These are phyloP conservation scores for Stromatinia cepivora DNA, from an alignment of 2,329 filamentous ascomycete genomes.

Conservation along the genomic window DNA sequence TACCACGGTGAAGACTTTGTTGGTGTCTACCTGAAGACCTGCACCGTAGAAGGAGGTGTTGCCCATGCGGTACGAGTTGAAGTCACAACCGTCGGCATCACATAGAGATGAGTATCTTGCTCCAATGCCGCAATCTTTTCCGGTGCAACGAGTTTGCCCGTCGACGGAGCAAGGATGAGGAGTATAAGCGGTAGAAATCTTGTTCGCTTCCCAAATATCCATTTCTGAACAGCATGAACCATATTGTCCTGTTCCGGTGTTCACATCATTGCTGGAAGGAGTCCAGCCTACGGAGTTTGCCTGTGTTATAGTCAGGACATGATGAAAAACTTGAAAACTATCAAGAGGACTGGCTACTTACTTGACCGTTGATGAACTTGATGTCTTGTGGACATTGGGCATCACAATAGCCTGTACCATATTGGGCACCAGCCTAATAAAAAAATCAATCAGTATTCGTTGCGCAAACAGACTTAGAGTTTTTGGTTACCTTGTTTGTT, in stretches of 20 bases:
- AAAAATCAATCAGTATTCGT: neutral
- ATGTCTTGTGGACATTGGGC: constrained; percentile 35
- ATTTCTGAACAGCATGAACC: constrained; percentile 69
- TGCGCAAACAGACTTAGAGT: no score
- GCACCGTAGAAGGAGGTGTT: constrained; percentile 57
- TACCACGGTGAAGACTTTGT: constrained; percentile 55
- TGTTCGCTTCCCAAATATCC: constrained; percentile 68
- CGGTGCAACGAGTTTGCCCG: constrained; percentile 48
- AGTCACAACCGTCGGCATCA: constrained; percentile 63
- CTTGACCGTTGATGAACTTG: constrained; percentile 55
- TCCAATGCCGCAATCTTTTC: constrained; percentile 47
- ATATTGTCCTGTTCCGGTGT: constrained; percentile 53
- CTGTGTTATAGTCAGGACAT: constrained; percentile 36
- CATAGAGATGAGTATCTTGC: constrained; percentile 56
- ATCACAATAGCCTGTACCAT: constrained; percentile 37
- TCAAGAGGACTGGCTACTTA: constrained; percentile 34
- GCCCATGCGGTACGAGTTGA: constrained; percentile 61
- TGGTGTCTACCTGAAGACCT: constrained; percentile 53
- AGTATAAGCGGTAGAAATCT: constrained; percentile 57
- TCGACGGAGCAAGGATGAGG: constrained; percentile 56
- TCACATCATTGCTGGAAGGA: constrained; percentile 50
- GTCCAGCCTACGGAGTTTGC: constrained; percentile 57
- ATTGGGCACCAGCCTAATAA: constrained; percentile 50
- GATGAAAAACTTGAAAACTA: constrained; percentile 6
- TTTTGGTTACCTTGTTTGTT: constrained; percentile 45